Evolutionary conservation across 805 yeast species (phyloP).

Genomic region (Zygoascus biomembranicola): DNA sequence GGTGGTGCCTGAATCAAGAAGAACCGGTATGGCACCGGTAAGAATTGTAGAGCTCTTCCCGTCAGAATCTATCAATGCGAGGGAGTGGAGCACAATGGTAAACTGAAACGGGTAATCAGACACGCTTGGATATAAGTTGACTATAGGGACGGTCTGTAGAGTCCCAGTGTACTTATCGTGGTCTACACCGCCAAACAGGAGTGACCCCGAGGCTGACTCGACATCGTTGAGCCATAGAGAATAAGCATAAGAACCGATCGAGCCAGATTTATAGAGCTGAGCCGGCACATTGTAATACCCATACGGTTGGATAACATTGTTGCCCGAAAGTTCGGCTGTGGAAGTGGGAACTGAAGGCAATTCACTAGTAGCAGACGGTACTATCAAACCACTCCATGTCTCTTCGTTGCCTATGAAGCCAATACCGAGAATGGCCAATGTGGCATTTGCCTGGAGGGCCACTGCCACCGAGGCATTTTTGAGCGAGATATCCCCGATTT

Average conservation of each 20-base stretch:
- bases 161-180: conserved; percentile 38
- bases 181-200: conserved; percentile 49
- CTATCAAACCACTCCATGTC: not conserved
- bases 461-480: conserved; percentile 61
- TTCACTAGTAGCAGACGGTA: not conserved
- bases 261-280: conserved; percentile 42
- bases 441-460: conserved; percentile 55
- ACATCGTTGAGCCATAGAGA: conserved; percentile 38
- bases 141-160: conserved; percentile 18
- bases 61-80: not conserved
- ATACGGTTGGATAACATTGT: not conserved
- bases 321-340: not conserved
- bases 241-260: conserved; percentile 35
- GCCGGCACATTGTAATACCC: conserved; percentile 59
- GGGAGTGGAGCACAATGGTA: conserved; percentile 7
- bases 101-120: conserved; percentile 12
- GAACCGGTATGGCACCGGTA: conserved; percentile 27
- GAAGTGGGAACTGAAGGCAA: not conserved
- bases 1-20: conserved; percentile 31
- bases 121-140: conserved; percentile 1
- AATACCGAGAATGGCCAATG: conserved; percentile 21
- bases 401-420: conserved; percentile 15
- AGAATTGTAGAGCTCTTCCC: conserved; percentile 4
- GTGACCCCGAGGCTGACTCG: conserved; percentile 28
- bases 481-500: conserved; percentile 41